Conservation (phyloP, 176 grass and related monocot genomes). For the Alloteropsis semialata region DNA sequence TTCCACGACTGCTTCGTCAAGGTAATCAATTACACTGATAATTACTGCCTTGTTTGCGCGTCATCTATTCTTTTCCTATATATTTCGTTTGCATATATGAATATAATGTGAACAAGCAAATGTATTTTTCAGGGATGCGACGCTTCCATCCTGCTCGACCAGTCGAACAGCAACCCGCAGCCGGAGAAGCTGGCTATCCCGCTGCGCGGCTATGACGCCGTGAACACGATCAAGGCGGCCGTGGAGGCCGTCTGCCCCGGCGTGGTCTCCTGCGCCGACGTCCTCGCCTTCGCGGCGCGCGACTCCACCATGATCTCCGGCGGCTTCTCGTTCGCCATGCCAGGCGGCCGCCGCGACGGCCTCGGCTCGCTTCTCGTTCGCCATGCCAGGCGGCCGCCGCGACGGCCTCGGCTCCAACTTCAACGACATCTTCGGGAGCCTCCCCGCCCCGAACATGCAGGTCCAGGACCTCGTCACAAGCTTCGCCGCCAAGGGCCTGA, state of each 20-base stretch:
- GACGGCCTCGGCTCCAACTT: constrained; percentile 39
- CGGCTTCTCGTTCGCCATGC: constrained; percentile 42
- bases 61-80: neutral
- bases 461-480: constrained; percentile 19
- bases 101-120: neutral
- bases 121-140: constrained; percentile 42
- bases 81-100: neutral
- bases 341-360: constrained; percentile 54
- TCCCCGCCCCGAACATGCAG: constrained; percentile 27
- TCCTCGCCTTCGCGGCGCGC: constrained; percentile 50
- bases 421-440: neutral
- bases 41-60: neutral
- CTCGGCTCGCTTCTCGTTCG: constrained; percentile 40
- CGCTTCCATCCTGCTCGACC: constrained; percentile 45
- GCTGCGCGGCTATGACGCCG: constrained; percentile 30
- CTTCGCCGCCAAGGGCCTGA: constrained; percentile 34
- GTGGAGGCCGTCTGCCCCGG: constrained; percentile 39
- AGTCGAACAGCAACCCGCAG: neutral
- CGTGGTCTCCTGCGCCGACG: constrained; percentile 55
- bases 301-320: constrained; percentile 32
- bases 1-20: constrained; percentile 81
- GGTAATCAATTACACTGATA: constrained; percentile 1
- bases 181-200: constrained; percentile 46
- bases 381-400: constrained; percentile 49
- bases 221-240: constrained; percentile 39